Evolutionary conservation across 75 land plant species (phyloP).

Genomic region (Gnetum montanum): DNA sequence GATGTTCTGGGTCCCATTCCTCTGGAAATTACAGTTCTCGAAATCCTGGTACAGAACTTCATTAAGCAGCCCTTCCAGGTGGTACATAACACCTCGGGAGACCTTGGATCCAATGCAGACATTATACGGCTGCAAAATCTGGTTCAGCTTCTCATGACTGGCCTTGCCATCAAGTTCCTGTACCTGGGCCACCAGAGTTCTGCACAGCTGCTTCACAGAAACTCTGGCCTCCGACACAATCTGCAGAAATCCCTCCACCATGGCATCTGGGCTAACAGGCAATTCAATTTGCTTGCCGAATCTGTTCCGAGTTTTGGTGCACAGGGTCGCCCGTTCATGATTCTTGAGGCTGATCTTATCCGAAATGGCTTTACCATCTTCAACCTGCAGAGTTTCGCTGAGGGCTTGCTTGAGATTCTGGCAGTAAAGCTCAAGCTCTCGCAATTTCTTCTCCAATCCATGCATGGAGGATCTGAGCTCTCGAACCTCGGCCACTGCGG

Average conservation of each 20-base stretch:
- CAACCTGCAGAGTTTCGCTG: conserved; percentile 14
- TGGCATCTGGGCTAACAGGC: conserved; percentile 43
- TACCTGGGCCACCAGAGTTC: conserved; percentile 44
- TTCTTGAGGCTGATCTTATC: conserved; percentile 14
- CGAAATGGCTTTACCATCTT: background rate
- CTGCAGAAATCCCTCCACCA: conserved; percentile 69
- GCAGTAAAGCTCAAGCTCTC: conserved; percentile 47
- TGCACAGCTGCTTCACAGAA: conserved; percentile 67
- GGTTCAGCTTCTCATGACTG: conserved; percentile 39
- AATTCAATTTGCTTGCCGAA: conserved; percentile 13
- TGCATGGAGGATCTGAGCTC: conserved; percentile 63
- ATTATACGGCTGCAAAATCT: conserved; percentile 52
- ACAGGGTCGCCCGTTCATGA: conserved; percentile 9
- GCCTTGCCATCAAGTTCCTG: conserved; percentile 44
- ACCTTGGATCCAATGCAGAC: conserved; percentile 27
- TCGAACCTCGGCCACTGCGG: conserved; percentile 57
- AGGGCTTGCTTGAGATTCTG: conserved; percentile 61
- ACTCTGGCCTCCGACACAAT: conserved; percentile 66
- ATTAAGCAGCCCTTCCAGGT: conserved; percentile 75
- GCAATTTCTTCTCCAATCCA: conserved; percentile 43
- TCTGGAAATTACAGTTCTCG: conserved; percentile 72
- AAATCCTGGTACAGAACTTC: conserved; percentile 69
- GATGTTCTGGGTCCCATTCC: conserved; percentile 45
- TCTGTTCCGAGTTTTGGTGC: conserved; percentile 11
- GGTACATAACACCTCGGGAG: conserved; percentile 43